These are phyloP conservation scores for Beauveria sp. DNA, from an alignment of 2,329 filamentous ascomycete species.

Conservation along the genomic window DNA sequence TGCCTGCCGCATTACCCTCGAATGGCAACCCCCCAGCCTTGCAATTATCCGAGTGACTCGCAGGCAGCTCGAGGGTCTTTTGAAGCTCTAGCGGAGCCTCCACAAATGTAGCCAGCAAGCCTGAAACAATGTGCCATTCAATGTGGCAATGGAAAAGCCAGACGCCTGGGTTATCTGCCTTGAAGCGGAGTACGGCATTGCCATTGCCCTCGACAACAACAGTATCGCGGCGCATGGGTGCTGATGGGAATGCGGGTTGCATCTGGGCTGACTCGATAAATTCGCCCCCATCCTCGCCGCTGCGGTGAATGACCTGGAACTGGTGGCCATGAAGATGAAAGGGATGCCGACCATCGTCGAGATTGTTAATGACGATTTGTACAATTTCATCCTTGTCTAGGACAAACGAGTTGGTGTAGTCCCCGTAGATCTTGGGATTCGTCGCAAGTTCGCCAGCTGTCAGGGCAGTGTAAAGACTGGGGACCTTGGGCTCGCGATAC, in stretches of 20 bases:
- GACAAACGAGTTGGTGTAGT: constrained; percentile 58
- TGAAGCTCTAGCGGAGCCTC: constrained; percentile 59
- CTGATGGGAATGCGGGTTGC: constrained; percentile 39
- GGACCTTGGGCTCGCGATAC: constrained; percentile 68
- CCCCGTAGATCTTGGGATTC: constrained; percentile 57
- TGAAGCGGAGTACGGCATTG: constrained; percentile 61
- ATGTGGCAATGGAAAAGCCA: constrained; percentile 78
- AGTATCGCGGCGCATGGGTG: constrained; percentile 63
- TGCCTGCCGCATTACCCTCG: constrained; percentile 67
- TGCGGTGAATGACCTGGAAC: constrained; percentile 61
- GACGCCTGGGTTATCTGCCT: constrained; percentile 59
- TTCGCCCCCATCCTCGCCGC: constrained; percentile 47
- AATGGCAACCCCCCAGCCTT: constrained; percentile 40
- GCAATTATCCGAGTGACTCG: constrained; percentile 52
- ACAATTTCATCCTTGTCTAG: constrained; percentile 60
- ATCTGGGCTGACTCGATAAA: constrained; percentile 41
- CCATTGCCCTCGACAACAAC: constrained; percentile 57
- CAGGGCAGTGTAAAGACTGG: constrained; percentile 69
- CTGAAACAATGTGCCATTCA: constrained; percentile 65
- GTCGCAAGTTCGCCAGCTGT: constrained; percentile 52
- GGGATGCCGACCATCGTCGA: constrained; percentile 62
- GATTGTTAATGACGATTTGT: constrained; percentile 70
- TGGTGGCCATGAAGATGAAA: constrained; percentile 74
- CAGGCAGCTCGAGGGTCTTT: constrained; percentile 49
- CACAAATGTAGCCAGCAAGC: constrained; percentile 58